These are phyloP conservation scores for Chaetomiaceae sp. DNA, from an alignment of 2,329 filamentous ascomycete species.

Conservation along the genomic window DNA sequence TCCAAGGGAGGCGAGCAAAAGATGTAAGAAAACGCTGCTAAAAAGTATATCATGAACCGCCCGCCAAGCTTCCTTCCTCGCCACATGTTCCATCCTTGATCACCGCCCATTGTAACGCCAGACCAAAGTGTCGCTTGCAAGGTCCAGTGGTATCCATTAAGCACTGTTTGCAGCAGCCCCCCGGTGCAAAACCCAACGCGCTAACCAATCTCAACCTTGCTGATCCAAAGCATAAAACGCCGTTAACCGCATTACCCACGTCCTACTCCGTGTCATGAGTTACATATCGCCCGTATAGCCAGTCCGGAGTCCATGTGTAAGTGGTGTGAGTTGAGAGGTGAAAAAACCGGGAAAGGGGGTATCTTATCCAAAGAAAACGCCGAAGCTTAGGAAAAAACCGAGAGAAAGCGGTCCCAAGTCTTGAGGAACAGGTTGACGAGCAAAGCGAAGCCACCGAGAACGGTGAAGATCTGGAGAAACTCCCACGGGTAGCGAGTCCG, in stretches of 20 bases:
- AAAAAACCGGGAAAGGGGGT: neutral
- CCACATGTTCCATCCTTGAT: no score
- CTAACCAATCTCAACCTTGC: neutral
- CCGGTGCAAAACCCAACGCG: no score
- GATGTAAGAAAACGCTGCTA: neutral
- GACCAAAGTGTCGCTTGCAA: constrained; percentile 14
- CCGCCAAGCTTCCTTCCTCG: neutral
- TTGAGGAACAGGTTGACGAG: constrained; percentile 35
- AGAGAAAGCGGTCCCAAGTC: constrained; percentile 22
- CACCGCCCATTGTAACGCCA: constrained; percentile 4
- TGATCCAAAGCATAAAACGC: neutral
- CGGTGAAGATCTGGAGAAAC: constrained; percentile 49
- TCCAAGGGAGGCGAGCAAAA: no score
- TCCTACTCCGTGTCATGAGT: constrained; percentile 1
- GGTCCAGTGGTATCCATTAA: neutral
- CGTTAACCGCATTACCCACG: neutral
- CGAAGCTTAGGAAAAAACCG: constrained; percentile 6
- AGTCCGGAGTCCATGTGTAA: neutral
- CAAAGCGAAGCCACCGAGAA: constrained; percentile 42
- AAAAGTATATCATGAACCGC: neutral
- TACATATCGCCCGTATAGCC: neutral
- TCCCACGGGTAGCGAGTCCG: constrained; percentile 51
- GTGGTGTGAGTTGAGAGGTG: neutral
- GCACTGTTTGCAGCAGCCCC: no score
- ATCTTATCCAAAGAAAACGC: constrained; percentile 10